Conservation (phyloP, 2,329 filamentous ascomycete species). For the Amauroascus niger region DNA sequence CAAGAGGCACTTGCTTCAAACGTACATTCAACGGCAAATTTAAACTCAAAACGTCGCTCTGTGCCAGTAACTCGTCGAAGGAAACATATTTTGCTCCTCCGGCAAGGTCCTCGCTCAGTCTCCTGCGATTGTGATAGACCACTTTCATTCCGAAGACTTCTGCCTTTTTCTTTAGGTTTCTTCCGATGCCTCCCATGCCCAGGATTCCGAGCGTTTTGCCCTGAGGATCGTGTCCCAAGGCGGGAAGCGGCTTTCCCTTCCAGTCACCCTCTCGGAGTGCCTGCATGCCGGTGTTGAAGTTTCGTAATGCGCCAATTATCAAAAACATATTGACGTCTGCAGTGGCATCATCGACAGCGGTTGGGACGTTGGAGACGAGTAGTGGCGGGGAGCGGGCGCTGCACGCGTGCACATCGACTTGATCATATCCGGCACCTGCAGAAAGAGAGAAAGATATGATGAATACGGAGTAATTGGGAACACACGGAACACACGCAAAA, state of each 20-base stretch:
- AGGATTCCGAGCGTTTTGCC: constrained; percentile 71
- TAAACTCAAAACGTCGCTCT: constrained; percentile 67
- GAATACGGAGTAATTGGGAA: no score
- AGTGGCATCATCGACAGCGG: constrained; percentile 70
- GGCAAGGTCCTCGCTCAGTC: constrained; percentile 45
- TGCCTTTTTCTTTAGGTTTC: constrained; percentile 65
- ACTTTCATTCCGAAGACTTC: constrained; percentile 66
- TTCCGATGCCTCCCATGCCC: constrained; percentile 78
- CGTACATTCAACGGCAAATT: constrained; percentile 73
- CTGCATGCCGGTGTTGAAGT: constrained; percentile 58
- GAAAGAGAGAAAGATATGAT: no score
- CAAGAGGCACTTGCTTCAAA: no score
- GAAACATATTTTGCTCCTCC: constrained; percentile 42
- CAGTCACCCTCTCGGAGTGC: constrained; percentile 58
- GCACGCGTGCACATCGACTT: constrained; percentile 65
- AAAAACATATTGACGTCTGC: constrained; percentile 74
- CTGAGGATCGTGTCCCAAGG: constrained; percentile 64
- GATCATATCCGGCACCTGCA: constrained; percentile 69
- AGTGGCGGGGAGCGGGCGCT: constrained; percentile 50
- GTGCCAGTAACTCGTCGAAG: constrained; percentile 61
- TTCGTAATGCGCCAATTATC: constrained; percentile 67
- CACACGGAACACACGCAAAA: no score
- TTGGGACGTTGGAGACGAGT: constrained; percentile 70
- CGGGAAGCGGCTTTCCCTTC: constrained; percentile 48
- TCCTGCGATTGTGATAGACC: constrained; percentile 62